Base-by-base conservation (phyloP, 768 basidiomycete species). In the Astraeus odoratus region DNA sequence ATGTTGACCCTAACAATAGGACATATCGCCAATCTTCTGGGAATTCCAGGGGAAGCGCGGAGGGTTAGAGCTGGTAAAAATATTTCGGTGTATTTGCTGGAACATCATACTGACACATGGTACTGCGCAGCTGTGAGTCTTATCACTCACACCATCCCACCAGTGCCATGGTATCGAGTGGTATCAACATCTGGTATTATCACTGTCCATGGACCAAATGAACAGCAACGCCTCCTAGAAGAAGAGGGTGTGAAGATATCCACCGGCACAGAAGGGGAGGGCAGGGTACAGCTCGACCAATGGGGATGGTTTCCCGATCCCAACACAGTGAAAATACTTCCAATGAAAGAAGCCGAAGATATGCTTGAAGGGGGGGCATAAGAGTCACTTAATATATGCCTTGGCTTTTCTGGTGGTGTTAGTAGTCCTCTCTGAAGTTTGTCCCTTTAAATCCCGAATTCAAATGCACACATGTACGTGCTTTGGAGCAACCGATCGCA, bases 101-200 rank as follows among this genome's bases (percentile, higher is more conserved):
- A 16, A 1, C 30, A 19, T 3, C 26, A 10, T 42, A 9, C 4
- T 40, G n/a, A 44, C 34, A 2, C 8, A 20, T 3, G 4, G 18
- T 7, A 31, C 19, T 27, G 18, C 20, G 3, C 18, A 87, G 87
- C 86, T n/a, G 73, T 89, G 35, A 87, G 86, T 56, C 82, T 80
- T 53, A 67, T 88, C 12, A 71, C 76, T 1, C 72, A 73, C 36
- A 68, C 74, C 0, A 71, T 67, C 43, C 81, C 81, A 2, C 78
- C 81, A 7, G 75, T 88, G 2, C 83, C 87, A 1, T 89, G 87
- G 86, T 73, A 89, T 48, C 77, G 87, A 15, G 84, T 89, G 12
- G 66, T 90, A 12, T 69, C 76, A 2, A 71, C 84, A 1, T 75
- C 78, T 0, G 86, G 86, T 3, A 59, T 72, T 0, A 80, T 87